Percentiles rank a stretch among this genome's conserved stretches.
These are phyloP conservation scores for Pichia sorboxylosa DNA, from an alignment of 1,139 yeast genomes.

Conservation along the genomic window DNA sequence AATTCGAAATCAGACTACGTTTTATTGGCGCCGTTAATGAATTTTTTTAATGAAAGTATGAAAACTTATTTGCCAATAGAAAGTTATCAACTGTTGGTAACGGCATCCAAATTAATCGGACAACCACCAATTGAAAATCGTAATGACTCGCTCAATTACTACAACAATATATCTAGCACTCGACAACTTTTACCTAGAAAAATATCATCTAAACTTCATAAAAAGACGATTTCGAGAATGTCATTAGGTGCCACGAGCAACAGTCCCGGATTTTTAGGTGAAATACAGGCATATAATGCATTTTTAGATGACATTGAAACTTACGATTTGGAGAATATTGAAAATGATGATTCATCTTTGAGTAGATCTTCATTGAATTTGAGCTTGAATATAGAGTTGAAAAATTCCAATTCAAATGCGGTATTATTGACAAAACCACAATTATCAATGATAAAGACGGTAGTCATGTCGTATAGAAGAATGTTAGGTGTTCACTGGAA, in stretches of 20 bases:
- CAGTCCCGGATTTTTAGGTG: slow-evolving; percentile 16
- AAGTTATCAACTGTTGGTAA: slow-evolving; percentile 46
- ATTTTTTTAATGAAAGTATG: slow-evolving; percentile 68
- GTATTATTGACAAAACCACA: slow-evolving; percentile 28
- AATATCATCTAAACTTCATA: slow-evolving; percentile 22
- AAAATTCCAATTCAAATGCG: slow-evolving; percentile 14
- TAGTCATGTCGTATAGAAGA: slow-evolving; percentile 37
- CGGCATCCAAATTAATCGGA: slow-evolving; percentile 42
- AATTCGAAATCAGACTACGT: slow-evolving; percentile 44
- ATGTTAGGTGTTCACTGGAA: slow-evolving; percentile 41
- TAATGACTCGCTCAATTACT: slow-evolving; percentile 20
- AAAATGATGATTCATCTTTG: slow-evolving; percentile 16
- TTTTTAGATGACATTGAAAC: slow-evolving; percentile 31
- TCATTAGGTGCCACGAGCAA: slow-evolving; percentile 14
- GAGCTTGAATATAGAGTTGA: slow-evolving; percentile 19
- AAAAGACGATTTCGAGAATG: slow-evolving; percentile 20
- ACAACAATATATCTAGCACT: slow-evolving; percentile 22
- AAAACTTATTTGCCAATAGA: slow-evolving; percentile 49
- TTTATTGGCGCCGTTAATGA: slow-evolving; percentile 55
- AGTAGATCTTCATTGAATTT: slow-evolving; percentile 17
- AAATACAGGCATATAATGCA: slow-evolving; percentile 21
- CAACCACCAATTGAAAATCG: slow-evolving; percentile 23
- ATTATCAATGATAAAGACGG: slow-evolving; percentile 32
- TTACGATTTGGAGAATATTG: slow-evolving; percentile 37
- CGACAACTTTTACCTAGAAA: slow-evolving; percentile 37